Percentiles rank a stretch among this genome's conserved stretches.
Evolutionary conservation across 495 filamentous ascomycete genomes (phyloP).

Genomic region (Hypoxylon fragiforme): DNA sequence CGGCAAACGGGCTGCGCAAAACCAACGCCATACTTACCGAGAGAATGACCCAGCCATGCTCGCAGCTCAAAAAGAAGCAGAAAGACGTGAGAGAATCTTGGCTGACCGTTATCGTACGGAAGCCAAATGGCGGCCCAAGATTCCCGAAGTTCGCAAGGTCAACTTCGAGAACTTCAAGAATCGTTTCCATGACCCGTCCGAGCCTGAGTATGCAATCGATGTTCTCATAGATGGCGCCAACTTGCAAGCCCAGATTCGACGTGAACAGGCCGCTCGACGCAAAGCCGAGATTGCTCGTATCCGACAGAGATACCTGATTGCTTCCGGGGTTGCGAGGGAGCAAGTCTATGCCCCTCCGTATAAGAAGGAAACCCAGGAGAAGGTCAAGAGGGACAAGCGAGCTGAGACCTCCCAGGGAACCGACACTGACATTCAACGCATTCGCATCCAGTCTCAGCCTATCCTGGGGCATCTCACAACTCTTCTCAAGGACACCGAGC

Average conservation of each 20-base stretch:
- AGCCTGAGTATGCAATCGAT: slow-evolving; percentile 41
- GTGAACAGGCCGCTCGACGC: slow-evolving; percentile 33
- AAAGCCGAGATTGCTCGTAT: slow-evolving; percentile 36
- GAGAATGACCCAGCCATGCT: slow-evolving; percentile 20
- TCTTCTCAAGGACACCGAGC: slow-evolving; percentile 28
- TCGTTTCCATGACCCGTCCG: slow-evolving; percentile 34
- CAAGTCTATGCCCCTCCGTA: slow-evolving; percentile 2
- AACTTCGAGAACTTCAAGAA: slow-evolving; percentile 48
- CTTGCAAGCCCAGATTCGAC: slow-evolving; percentile 39
- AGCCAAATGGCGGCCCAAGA: slow-evolving; percentile 40
- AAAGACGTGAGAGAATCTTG: slow-evolving; percentile 34
- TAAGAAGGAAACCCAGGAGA: slow-evolving; percentile 23
- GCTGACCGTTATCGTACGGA: slow-evolving; percentile 35
- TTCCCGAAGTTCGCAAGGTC: slow-evolving; percentile 39
- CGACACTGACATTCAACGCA: slow-evolving; percentile 37
- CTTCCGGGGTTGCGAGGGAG: slow-evolving; percentile 20
- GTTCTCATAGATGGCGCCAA: slow-evolving; percentile 37
- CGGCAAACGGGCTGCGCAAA: slow-evolving; percentile 1
- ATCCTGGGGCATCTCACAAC: slow-evolving; percentile 38
- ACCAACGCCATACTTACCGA: neutral
- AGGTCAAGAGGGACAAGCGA: slow-evolving; percentile 22
- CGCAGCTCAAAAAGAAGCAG: slow-evolving; percentile 34
- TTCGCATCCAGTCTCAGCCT: slow-evolving; percentile 46
- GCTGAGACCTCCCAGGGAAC: slow-evolving; percentile 27
- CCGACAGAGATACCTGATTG: slow-evolving; percentile 34